These are phyloP conservation scores for Annulohypoxylon maeteangense DNA, from an alignment of 495 filamentous ascomycete genomes.

Conservation along the genomic window DNA sequence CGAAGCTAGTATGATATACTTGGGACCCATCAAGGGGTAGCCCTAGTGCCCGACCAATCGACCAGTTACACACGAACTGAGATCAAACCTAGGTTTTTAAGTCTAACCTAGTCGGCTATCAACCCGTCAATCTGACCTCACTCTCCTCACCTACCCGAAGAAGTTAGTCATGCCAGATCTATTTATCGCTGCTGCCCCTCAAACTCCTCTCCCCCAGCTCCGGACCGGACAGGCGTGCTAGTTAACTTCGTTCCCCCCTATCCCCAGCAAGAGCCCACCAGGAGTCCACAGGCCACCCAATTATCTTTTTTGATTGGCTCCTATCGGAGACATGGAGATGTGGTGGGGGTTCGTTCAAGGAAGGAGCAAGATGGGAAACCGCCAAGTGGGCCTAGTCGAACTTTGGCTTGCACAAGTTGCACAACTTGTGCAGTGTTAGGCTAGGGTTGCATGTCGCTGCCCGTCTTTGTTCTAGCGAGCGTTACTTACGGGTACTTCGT, in stretches of 20 bases:
- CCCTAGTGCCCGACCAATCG: slow-evolving; percentile 5
- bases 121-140: slow-evolving; percentile 36
- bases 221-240: slow-evolving; percentile 26
- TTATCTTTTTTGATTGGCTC: slow-evolving; percentile 25
- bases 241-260: neutral
- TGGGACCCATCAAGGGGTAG: neutral
- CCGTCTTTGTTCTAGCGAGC: neutral
- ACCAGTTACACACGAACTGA: slow-evolving; percentile 7
- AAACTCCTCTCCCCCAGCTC: slow-evolving; percentile 15
- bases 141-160: slow-evolving; percentile 31
- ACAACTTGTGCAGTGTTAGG: slow-evolving; percentile 26
- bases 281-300: slow-evolving; percentile 24
- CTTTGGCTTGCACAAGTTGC: slow-evolving; percentile 13
- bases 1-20: slow-evolving; percentile 1
- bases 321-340: slow-evolving; percentile 10
- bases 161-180: slow-evolving; percentile 22
- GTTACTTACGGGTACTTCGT: neutral
- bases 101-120: slow-evolving; percentile 20
- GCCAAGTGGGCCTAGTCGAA: slow-evolving; percentile 29
- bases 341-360: slow-evolving; percentile 19
- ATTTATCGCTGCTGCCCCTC: slow-evolving; percentile 28
- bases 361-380: slow-evolving; percentile 17
- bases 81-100: slow-evolving; percentile 6
- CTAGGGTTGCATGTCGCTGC: neutral
- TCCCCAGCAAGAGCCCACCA: slow-evolving; percentile 29